Base-by-base conservation (phyloP, 2,329 filamentous ascomycete genomes). In the Delphinella strobiligena region DNA sequence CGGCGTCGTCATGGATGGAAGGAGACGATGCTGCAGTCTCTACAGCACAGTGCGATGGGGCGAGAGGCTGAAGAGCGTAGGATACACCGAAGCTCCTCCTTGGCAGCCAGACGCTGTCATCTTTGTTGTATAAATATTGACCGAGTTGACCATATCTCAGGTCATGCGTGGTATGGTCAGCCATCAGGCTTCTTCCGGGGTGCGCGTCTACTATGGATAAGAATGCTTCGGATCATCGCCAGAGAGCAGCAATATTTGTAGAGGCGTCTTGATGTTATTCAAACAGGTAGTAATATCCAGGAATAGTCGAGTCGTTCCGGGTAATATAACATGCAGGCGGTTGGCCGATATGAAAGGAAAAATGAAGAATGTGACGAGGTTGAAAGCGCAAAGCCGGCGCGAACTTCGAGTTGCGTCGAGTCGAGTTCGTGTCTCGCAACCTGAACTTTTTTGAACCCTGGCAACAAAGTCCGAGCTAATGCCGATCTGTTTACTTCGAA, bases 131-230 rank as follows among this genome's bases (percentile, higher is more conserved):
- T 5, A 58, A 56, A 31, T 68, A 53, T 41, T 62, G 59, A 43
- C 72, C 73, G 42, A 70, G 61, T 50, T 74, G 68, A 55, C 73
- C 73, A 49, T 67, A 68, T 39, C 66, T 61, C 37, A 74, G 61
- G 59, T 70, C 62, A 49, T 59, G 62, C 29, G 61, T 53, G 31
- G 61, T 55, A 39, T 57, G 59, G 41, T 76, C 69, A 76, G 68
- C 69, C 74, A 78, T 78, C 61, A 51, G 72, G 69, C 58, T 61
- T 61, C 53, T 52, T 44, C 38, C 40, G 32, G 34, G 18, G 18
- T 36, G 27, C 42, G 19, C 19, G 42, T 39, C 32, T 17, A 3
- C 27, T 32, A 12, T 7, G 10, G 9, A 12, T 27, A 27, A 12
- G 33, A 30, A 38, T 27, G n/a, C 35, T 32, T 19, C 19, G 42